phyloP scores from a whole-genome alignment of 23 red algal genomes.

The Gracilariopsis chorda region DNA sequence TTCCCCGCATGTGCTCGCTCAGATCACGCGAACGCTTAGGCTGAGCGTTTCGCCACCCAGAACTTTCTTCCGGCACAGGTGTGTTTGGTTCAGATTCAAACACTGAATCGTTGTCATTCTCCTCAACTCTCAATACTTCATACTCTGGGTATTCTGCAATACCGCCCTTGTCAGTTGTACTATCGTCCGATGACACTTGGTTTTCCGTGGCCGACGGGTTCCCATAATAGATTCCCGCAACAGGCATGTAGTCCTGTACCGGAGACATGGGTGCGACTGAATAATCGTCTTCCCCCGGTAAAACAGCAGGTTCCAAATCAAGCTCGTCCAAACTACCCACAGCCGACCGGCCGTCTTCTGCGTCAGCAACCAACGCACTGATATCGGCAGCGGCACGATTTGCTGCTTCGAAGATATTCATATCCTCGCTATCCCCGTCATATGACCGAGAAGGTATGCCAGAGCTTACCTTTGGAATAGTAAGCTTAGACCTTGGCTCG shows the following conservation, averaged over 20 bases:
- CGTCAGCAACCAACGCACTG: neutral
- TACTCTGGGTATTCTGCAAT: conserved; percentile 37
- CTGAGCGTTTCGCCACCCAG: conserved; percentile 2
- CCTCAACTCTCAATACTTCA: conserved; percentile 1
- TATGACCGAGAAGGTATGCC: neutral
- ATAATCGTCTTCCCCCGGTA: conserved; percentile 39
- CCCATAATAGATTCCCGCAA: conserved; percentile 52
- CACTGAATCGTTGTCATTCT: conserved; percentile 41
- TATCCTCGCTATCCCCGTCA: neutral
- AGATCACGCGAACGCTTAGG: neutral
- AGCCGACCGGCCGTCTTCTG: neutral
- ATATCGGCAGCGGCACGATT: conserved; percentile 10
- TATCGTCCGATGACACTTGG: neutral
- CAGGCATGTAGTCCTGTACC: neutral
- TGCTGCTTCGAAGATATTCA: conserved; percentile 16
- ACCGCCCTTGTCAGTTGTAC: neutral
- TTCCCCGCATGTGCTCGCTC: conserved; percentile 5
- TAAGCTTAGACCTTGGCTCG: neutral
- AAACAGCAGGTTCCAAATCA: conserved; percentile 15
- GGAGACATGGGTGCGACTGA: conserved; percentile 35
- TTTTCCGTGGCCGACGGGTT: conserved; percentile 7
- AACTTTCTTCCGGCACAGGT: neutral
- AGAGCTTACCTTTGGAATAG: neutral
- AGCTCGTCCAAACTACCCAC: conserved; percentile 24
- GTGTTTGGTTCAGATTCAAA: conserved; percentile 57